Evolutionary conservation across 2,329 filamentous ascomycete genomes (phyloP).

Genomic region (Aspergillus flavus): DNA sequence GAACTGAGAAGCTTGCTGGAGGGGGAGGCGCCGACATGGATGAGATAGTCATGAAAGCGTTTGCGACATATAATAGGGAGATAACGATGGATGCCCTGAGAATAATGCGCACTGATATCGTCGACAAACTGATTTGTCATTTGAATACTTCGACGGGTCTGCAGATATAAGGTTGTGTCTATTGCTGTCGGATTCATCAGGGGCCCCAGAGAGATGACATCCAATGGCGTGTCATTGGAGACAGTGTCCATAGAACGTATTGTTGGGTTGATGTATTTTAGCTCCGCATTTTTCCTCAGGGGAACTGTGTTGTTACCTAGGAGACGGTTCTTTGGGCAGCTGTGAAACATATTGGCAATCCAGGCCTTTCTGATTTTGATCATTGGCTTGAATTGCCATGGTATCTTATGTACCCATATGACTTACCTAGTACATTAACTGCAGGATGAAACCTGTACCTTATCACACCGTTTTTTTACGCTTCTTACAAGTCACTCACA

Average conservation of each 20-base stretch:
- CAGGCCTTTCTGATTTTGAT: not conserved
- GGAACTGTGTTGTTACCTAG: not conserved
- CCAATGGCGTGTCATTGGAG: not conserved
- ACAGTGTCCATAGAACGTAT: not conserved
- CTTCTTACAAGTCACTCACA: not conserved
- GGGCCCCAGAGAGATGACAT: not conserved
- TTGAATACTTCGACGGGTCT: slow-evolving; percentile 10
- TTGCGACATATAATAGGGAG: slow-evolving; percentile 32
- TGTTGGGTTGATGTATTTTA: not conserved
- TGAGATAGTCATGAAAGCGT: slow-evolving; percentile 29
- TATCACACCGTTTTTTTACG: not conserved
- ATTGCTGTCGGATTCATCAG: not conserved
- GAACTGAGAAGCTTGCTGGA: slow-evolving; percentile 25
- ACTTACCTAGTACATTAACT: not conserved
- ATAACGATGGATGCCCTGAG: slow-evolving; percentile 29
- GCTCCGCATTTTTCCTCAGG: not conserved
- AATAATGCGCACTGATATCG: slow-evolving; percentile 33
- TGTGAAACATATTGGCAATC: not conserved
- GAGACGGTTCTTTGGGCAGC: not conserved
- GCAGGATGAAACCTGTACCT: not conserved
- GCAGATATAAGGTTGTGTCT: not conserved
- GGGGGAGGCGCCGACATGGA: slow-evolving; percentile 20
- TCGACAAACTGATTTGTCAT: slow-evolving; percentile 22
- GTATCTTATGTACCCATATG: not conserved
- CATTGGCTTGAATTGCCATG: not conserved